Conservation (phyloP, 257 asterid species). For the Salvia rosmarinus region DNA sequence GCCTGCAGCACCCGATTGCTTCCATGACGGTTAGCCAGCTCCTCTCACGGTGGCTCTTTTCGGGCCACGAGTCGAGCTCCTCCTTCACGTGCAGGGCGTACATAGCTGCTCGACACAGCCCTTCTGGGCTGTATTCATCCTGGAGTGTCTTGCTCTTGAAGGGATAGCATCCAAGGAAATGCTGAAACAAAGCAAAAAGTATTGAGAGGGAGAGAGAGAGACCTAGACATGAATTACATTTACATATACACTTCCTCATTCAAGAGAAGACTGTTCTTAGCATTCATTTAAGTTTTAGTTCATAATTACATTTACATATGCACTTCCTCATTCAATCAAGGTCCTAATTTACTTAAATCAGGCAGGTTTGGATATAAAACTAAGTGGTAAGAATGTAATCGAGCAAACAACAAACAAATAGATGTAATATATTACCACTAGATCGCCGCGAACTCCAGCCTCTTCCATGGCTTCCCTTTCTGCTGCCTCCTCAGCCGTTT, state of each 20-base stretch:
- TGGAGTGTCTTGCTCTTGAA: conserved; percentile 88
- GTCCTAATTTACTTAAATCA: background rate
- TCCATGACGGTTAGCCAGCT: conserved; percentile 75
- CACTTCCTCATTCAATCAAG: conserved; percentile 12
- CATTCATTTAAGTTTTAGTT: conserved; percentile 1
- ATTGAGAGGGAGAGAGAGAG: no score
- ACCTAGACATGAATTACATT: background rate
- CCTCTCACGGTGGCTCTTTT: conserved; percentile 63
- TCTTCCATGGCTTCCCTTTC: conserved; percentile 89
- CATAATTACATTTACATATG: background rate
- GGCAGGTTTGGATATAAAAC: background rate
- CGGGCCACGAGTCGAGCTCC: conserved; percentile 90
- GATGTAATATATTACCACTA: conserved; percentile 55
- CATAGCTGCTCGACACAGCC: conserved; percentile 86
- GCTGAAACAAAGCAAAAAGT: conserved; percentile 26
- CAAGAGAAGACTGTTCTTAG: background rate
- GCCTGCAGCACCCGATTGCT: conserved; percentile 70
- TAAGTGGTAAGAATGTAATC: background rate
- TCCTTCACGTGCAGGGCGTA: conserved; percentile 80
- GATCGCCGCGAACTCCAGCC: conserved; percentile 94
- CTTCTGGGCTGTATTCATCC: conserved; percentile 86
- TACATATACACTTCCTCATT: no score
- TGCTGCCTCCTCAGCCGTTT: conserved; percentile 91
- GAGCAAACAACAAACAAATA: background rate
- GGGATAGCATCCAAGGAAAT: conserved; percentile 56